Percentiles rank a stretch among this genome's conserved stretches.
Conservation (phyloP, 768 basidiomycete genomes). For the Chalciporus chontae region DNA sequence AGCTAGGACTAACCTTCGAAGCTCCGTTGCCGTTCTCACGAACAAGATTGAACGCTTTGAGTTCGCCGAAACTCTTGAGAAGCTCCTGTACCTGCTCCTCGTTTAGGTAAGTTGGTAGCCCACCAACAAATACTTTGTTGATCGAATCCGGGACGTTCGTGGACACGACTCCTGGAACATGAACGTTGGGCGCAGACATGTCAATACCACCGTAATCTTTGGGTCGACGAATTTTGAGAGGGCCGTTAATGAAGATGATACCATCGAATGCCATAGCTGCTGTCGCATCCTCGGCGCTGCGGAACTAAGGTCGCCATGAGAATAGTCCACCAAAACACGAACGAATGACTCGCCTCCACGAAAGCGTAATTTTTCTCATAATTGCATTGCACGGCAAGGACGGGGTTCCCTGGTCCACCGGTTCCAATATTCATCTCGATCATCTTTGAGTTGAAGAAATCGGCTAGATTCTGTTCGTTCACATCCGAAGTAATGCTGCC, state of each 20-base stretch:
- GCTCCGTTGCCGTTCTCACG: slow-evolving; percentile 86
- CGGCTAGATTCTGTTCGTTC: slow-evolving; percentile 86
- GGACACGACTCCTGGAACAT: slow-evolving; percentile 94
- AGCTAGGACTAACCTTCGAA: slow-evolving; percentile 63
- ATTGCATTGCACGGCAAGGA: slow-evolving; percentile 92
- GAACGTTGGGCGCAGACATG: slow-evolving; percentile 59
- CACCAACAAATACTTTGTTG: slow-evolving; percentile 98
- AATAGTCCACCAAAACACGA: not conserved
- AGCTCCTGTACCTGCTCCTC: slow-evolving; percentile 99
- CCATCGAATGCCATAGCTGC: slow-evolving; percentile 97
- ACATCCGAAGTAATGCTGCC: slow-evolving; percentile 95
- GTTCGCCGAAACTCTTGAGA: slow-evolving; percentile 94
- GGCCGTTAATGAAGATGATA: slow-evolving; percentile 90
- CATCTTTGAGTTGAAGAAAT: slow-evolving; percentile 98
- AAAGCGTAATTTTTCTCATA: slow-evolving; percentile 99
- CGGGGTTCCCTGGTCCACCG: slow-evolving; percentile 81
- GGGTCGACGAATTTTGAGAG: slow-evolving; percentile 96
- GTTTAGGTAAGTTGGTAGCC: slow-evolving; percentile 90
- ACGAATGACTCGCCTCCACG: slow-evolving; percentile 68
- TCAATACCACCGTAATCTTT: slow-evolving; percentile 91
- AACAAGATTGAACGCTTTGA: slow-evolving; percentile 97
- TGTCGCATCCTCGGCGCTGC: slow-evolving; percentile 94
- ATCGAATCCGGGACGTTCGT: slow-evolving; percentile 96
- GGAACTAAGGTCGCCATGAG: slow-evolving; percentile 63
- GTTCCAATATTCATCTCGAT: slow-evolving; percentile 86